These are phyloP conservation scores for Arthrobotrys conoides DNA, from an alignment of 2,329 filamentous ascomycete species.

Conservation along the genomic window DNA sequence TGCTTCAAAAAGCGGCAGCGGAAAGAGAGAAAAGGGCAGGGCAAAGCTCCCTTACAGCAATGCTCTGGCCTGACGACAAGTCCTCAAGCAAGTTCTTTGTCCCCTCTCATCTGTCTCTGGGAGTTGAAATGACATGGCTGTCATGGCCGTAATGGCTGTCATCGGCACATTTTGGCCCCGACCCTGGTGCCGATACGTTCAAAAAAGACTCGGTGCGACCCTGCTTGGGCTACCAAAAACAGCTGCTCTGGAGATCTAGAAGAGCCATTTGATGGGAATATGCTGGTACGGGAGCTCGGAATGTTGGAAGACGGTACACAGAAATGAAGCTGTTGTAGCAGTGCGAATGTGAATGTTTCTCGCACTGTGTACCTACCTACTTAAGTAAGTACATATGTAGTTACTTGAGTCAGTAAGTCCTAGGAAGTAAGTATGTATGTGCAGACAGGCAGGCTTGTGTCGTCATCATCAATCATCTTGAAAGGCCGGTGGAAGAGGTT, in stretches of 20 bases:
- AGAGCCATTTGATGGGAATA: constrained; percentile 20
- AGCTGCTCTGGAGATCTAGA: constrained; percentile 27
- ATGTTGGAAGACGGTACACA: constrained; percentile 56
- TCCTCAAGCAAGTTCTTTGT: background rate
- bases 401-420: too few species aligned
- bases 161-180: constrained; percentile 30
- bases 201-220: constrained; percentile 31
- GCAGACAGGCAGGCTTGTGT: constrained; percentile 1
- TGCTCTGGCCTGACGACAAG: constrained; percentile 15
- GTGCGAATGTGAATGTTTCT: constrained; percentile 13
- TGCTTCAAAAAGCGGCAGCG: constrained; percentile 47
- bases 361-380: background rate
- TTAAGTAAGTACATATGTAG: too few species aligned
- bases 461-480: constrained; percentile 31
- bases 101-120: background rate
- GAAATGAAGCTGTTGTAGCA: constrained; percentile 23
- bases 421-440: too few species aligned
- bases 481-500: constrained; percentile 19
- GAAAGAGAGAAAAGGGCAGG: constrained; percentile 38
- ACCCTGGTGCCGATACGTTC: constrained; percentile 32
- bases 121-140: constrained; percentile 3
- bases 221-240: constrained; percentile 19
- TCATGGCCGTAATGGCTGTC: background rate
- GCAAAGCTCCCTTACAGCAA: constrained; percentile 48
- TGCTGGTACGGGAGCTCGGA: constrained; percentile 40